A percentile compares a stretch with the other conserved stretches of the same genome.
Conservation (phyloP, 1,284 basidiomycete genomes). For the Wallemia ichthyophaga region DNA sequence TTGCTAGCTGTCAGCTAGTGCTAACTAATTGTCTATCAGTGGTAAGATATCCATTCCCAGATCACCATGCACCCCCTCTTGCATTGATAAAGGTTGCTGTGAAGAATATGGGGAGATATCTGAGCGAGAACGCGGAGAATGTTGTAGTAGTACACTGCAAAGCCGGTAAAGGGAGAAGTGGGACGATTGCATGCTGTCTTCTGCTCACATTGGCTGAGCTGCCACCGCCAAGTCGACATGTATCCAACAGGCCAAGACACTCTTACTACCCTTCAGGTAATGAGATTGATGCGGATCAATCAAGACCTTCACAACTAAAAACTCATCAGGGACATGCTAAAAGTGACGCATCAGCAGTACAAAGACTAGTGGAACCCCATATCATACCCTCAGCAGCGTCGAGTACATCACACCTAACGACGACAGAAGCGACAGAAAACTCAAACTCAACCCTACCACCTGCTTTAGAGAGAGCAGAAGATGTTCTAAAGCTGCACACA, state of each 20-base stretch:
- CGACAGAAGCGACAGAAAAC: not conserved
- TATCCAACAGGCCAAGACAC: not conserved
- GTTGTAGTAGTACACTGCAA: not conserved
- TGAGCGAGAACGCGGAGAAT: not conserved
- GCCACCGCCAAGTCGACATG: not conserved
- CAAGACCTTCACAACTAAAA: not conserved
- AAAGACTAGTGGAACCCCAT: not conserved
- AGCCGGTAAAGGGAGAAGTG: not conserved
- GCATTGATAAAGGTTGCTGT: not conserved
- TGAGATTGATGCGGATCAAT: not conserved
- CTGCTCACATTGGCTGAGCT: not conserved
- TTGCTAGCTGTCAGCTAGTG: not conserved
- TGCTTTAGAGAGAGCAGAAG: not conserved
- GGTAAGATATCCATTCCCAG: not conserved
- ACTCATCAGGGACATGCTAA: not conserved
- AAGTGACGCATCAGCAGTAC: not conserved
- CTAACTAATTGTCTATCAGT: not conserved
- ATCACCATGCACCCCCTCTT: not conserved
- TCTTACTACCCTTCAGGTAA: too few species aligned
- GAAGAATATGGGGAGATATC: not conserved
- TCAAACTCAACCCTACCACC: too few species aligned
- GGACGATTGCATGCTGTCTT: not conserved
- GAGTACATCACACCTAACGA: not conserved
- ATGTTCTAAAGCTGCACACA: not conserved
- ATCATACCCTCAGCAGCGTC: not conserved